Evolutionary conservation across 148 eudicot species (phyloP), one percentile per base, ranked within the genome.

Genomic region (Drosera capensis): DNA sequence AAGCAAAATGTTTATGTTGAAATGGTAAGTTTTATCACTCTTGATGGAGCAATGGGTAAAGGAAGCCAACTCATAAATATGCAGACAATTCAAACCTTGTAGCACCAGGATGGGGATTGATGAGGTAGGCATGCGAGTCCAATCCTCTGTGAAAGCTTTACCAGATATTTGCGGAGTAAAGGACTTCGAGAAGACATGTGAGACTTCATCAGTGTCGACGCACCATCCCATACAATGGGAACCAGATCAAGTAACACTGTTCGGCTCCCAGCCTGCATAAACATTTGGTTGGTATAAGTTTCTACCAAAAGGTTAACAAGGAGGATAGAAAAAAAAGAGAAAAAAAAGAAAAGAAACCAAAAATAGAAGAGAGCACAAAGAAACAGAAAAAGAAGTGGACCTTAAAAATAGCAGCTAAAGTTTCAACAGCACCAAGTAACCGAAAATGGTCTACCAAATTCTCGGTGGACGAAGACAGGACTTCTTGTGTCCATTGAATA

Each of bases 131-230:
- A 68, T 51, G 65, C 75, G 48, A 80, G 77, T 49, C 86, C 95
- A 57, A 83, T 70, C 47, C 97, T 77, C 62, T 90, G 95, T 44
- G 82, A 67, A 23, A 90, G 70, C 63, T 90, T 90, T 52, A 75
- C 68, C 52, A 90, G 73, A 73, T 73, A 80, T 63, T 90, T 90
- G 59, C 97, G 86, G 35, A 90, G 95, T 66, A 90, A 62, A 56
- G 97, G 72, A 66, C 97, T 90, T 34, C 84, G 77, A 39, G 72
- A 67, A 28, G 97, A 86, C 25, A 52, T 60, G 54, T 49, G 57
- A 38, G 97, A 84, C 62, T 73, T 80, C 68, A 78, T 80, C 55
- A 90, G 57, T 23, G 54, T 57, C 43, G 93, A 80, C 48, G 79
- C 63, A 55, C 80, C 94, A 70, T 68, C 78, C 97, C 95, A 90